phyloP scores from a whole-genome alignment of 495 filamentous ascomycete genomes.

The Lophiostoma macrostomum region DNA sequence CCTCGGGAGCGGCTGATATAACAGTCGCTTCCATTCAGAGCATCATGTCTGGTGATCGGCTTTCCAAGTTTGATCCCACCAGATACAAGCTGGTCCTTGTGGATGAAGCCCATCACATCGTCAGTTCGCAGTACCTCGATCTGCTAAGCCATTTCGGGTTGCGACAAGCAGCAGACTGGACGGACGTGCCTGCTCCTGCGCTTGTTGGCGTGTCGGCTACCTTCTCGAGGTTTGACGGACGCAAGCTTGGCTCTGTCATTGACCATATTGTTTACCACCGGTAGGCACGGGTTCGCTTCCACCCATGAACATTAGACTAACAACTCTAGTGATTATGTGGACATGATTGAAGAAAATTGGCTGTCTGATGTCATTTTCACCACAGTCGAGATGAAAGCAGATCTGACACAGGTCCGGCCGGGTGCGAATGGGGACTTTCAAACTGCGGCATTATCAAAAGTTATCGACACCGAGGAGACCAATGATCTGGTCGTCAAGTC shows the following conservation, averaged over 20 bases:
- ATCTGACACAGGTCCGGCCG: slow-evolving; percentile 66
- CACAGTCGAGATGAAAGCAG: slow-evolving; percentile 76
- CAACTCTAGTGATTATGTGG: slow-evolving; percentile 70
- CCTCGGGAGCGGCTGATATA: slow-evolving; percentile 80
- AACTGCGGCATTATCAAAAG: slow-evolving; percentile 64
- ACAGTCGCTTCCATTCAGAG: slow-evolving; percentile 89
- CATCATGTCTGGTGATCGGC: slow-evolving; percentile 67
- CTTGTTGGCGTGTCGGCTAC: slow-evolving; percentile 94
- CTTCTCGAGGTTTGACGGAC: slow-evolving; percentile 81
- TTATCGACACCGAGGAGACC: slow-evolving; percentile 70
- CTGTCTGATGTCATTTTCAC: slow-evolving; percentile 87
- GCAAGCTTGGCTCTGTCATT: slow-evolving; percentile 81
- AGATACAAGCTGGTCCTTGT: slow-evolving; percentile 89
- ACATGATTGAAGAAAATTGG: slow-evolving; percentile 90
- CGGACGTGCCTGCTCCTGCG: slow-evolving; percentile 53
- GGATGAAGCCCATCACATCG: slow-evolving; percentile 98
- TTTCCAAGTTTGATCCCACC: slow-evolving; percentile 74
- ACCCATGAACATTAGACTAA: slow-evolving; percentile 11
- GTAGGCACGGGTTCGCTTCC: slow-evolving; percentile 31
- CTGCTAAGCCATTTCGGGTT: slow-evolving; percentile 74
- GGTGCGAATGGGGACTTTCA: slow-evolving; percentile 76
- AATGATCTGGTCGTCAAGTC: slow-evolving; percentile 81
- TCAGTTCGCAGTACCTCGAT: slow-evolving; percentile 71
- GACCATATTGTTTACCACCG: slow-evolving; percentile 98
- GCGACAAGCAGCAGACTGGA: slow-evolving; percentile 44